These are phyloP conservation scores for Colletotrichum sp. DNA, from an alignment of 2,329 filamentous ascomycete genomes.

Conservation along the genomic window DNA sequence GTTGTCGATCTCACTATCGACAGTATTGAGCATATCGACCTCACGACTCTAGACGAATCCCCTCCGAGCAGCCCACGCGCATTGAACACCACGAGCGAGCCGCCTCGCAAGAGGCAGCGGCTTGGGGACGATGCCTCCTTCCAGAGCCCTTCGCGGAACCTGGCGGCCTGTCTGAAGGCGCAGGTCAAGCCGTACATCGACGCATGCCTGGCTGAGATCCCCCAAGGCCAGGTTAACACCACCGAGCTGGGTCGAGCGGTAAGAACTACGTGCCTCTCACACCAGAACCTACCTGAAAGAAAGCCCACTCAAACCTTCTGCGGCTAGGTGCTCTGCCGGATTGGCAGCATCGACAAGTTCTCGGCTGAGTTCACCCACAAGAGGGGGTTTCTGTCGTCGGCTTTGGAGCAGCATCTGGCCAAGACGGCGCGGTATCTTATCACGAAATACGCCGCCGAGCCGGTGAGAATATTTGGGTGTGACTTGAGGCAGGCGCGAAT, in stretches of 20 bases:
- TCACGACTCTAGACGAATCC: slow-evolving; percentile 24
- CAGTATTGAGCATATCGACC: slow-evolving; percentile 30
- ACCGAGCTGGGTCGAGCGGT: slow-evolving; percentile 36
- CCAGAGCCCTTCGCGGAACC: slow-evolving; percentile 5
- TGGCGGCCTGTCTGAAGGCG: slow-evolving; percentile 29
- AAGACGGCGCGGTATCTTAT: neutral
- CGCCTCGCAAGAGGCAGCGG: slow-evolving; percentile 35
- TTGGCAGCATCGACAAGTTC: neutral
- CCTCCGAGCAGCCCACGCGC: slow-evolving; percentile 8
- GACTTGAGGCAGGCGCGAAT: neutral
- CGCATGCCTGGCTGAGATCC: slow-evolving; percentile 27
- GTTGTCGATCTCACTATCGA: slow-evolving; percentile 12
- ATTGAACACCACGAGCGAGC: slow-evolving; percentile 17
- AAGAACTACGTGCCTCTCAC: slow-evolving; percentile 19
- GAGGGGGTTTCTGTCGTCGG: neutral
- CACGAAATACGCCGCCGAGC: neutral
- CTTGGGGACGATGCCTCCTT: slow-evolving; percentile 23
- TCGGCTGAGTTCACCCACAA: neutral
- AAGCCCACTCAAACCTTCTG: neutral
- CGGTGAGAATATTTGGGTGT: neutral
- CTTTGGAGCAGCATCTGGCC: neutral
- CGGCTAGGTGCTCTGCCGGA: neutral
- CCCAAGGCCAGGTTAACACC: slow-evolving; percentile 25
- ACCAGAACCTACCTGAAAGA: slow-evolving; percentile 21
- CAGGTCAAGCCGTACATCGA: slow-evolving; percentile 39